Base-by-base conservation (phyloP, 2,329 filamentous ascomycete species). In the Nannizzia gypsea region DNA sequence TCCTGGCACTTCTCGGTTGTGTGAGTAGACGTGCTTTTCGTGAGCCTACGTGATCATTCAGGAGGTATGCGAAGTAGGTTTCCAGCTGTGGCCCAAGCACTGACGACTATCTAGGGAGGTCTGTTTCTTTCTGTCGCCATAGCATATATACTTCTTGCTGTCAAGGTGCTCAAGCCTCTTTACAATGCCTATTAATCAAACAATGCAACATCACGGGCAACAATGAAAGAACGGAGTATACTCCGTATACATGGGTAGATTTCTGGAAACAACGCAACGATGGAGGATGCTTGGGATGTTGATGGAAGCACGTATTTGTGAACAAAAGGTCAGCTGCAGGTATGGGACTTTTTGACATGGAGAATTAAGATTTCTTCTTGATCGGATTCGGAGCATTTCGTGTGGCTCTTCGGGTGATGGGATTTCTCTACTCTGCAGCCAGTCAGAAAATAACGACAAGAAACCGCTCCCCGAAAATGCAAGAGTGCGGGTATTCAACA, bases 91-190 rank as follows among this genome's bases (percentile, higher is more conserved):
- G 34, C 26, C 24, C 28, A 17, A 36, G 15, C 3, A 54, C 50
- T 54, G 50, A 54, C 50, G 50, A 54, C 34, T 26, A 54, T 15
- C n/a, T 26, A 26, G 50, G 9, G 26, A 26, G 2, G 24, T 50
- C 22, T 24, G 9, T n/a, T 31, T 36, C 9, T 36, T 34, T 36
- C 31, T 36, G 9, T 36, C 31, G 13, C 31, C 31, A 26, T 42
- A 24, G 26, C 13, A 34, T 17, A 54, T 13, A 34, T 34, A 34
- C 26, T 13, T 46, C 3, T 46, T 24, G 42, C 42, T n/a, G 44
- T 26, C 50, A 54, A 54, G 50, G 50, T 54, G 50, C 26, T 54
- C 50, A 54, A 54, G 50, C 50, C 50, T 54, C 50, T 34, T 15
- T 42, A 11, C 4, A 42, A n/a, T 13, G 31, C 4, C 31, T 36